Percentiles rank a stretch among this genome's conserved stretches.
Conservation (phyloP, 495 filamentous ascomycete genomes). For the Durotheca rogersii region DNA sequence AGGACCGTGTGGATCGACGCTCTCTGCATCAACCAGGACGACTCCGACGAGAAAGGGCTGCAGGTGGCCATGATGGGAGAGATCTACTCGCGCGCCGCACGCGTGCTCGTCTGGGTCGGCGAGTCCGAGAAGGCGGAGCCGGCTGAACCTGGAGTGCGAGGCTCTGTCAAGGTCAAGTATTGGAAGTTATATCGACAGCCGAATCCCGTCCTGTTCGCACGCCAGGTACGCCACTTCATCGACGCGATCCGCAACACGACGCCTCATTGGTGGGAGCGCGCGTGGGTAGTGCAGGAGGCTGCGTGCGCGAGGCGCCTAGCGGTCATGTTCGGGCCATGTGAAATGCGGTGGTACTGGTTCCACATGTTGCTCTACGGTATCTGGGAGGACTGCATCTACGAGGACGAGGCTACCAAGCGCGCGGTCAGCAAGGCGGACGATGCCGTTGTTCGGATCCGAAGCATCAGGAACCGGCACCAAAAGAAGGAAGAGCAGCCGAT, state of each 20-base stretch:
- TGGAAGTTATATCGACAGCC: not conserved
- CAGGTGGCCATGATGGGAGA: conserved; percentile 31
- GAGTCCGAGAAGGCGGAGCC: not conserved
- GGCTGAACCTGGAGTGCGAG: not conserved
- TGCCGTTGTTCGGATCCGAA: not conserved
- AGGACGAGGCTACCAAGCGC: not conserved
- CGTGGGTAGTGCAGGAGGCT: not conserved
- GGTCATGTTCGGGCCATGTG: not conserved
- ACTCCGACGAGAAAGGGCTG: conserved; percentile 15
- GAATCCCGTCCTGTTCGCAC: not conserved
- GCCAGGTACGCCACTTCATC: not conserved
- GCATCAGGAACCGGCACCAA: not conserved
- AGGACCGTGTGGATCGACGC: conserved; percentile 23
- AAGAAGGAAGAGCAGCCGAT: not conserved
- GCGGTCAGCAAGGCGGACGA: not conserved
- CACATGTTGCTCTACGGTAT: not conserved
- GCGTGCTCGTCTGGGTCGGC: conserved; percentile 22
- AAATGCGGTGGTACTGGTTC: not conserved
- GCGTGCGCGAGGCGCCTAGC: not conserved
- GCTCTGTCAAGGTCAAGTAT: not conserved
- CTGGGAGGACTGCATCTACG: not conserved
- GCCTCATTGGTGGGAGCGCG: not conserved
- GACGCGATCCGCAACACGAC: not conserved
- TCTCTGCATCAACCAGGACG: conserved; percentile 24
- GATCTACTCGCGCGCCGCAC: conserved; percentile 23